phyloP scores from a whole-genome alignment of 805 yeast genomes.

The Isabelozyma rhagii region DNA sequence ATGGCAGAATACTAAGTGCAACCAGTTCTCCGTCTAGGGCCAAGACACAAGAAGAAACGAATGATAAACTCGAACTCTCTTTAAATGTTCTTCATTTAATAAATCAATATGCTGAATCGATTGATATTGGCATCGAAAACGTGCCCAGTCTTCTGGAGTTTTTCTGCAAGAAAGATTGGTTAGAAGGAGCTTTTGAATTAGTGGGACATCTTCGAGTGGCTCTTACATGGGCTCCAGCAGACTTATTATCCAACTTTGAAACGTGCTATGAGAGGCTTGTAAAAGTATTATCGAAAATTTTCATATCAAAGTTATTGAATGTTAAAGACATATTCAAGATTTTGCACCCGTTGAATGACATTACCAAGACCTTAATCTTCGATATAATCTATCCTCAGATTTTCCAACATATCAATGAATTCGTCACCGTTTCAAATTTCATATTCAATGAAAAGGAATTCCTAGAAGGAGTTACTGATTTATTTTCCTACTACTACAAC shows the following conservation, averaged over 20 bases:
- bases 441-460: conserved; percentile 32
- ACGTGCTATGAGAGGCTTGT: conserved; percentile 23
- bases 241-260: conserved; percentile 11
- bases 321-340: conserved; percentile 18
- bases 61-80: conserved; percentile 17
- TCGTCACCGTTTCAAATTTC: conserved; percentile 28
- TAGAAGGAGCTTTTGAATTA: conserved; percentile 38
- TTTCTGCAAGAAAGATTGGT: conserved; percentile 28
- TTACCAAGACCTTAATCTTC: conserved; percentile 30
- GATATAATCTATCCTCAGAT: conserved; percentile 34
- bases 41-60: conserved; percentile 2
- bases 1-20: conserved; percentile 30
- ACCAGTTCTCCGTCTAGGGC: conserved; percentile 27
- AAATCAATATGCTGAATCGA: conserved; percentile 28
- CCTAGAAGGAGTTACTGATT: conserved; percentile 17
- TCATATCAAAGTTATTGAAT: conserved; percentile 27
- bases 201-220: conserved; percentile 30
- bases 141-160: conserved; percentile 16
- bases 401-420: conserved; percentile 33
- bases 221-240: conserved; percentile 19
- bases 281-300: conserved; percentile 30
- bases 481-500: conserved; percentile 22
- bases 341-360: conserved; percentile 26
- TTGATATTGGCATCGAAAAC: conserved; percentile 26
- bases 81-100: conserved; percentile 34